Evolutionary conservation across 768 basidiomycete genomes (phyloP).

Genomic region (Inosperma sp.): DNA sequence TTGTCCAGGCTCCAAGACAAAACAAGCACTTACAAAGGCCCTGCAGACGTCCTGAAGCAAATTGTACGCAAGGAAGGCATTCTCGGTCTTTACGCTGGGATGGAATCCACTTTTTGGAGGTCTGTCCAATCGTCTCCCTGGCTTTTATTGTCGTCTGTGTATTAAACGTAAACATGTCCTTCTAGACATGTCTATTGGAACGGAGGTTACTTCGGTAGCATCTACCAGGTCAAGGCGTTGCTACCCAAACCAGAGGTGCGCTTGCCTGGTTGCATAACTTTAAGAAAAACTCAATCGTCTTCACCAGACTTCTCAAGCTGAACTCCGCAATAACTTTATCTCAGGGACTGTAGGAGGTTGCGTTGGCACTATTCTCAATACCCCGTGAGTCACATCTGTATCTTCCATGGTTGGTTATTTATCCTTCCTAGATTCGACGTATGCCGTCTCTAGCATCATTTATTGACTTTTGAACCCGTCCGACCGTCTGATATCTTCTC

Average conservation of each 20-base stretch:
- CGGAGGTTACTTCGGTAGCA: slow-evolving; percentile 92
- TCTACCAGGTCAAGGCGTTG: slow-evolving; percentile 75
- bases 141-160: background rate
- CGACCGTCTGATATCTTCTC: background rate
- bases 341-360: slow-evolving; percentile 90
- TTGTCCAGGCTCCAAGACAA: slow-evolving; percentile 81
- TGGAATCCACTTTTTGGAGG: slow-evolving; percentile 99
- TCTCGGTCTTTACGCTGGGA: slow-evolving; percentile 85
- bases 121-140: slow-evolving; percentile 23
- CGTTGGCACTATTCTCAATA: slow-evolving; percentile 86
- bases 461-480: background rate
- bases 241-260: slow-evolving; percentile 83
- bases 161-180: background rate
- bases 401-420: background rate
- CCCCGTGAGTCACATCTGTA: slow-evolving; percentile 55
- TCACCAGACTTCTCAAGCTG: slow-evolving; percentile 54
- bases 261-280: background rate
- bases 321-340: slow-evolving; percentile 86
- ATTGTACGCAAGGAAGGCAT: slow-evolving; percentile 73
- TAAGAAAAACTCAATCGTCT: background rate
- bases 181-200: slow-evolving; percentile 84
- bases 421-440: slow-evolving; percentile 30
- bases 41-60: slow-evolving; percentile 84
- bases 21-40: slow-evolving; percentile 82
- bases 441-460: slow-evolving; percentile 6